phyloP scores from a whole-genome alignment of 2,329 filamentous ascomycete genomes.

The Ceratocystis variospora region DNA sequence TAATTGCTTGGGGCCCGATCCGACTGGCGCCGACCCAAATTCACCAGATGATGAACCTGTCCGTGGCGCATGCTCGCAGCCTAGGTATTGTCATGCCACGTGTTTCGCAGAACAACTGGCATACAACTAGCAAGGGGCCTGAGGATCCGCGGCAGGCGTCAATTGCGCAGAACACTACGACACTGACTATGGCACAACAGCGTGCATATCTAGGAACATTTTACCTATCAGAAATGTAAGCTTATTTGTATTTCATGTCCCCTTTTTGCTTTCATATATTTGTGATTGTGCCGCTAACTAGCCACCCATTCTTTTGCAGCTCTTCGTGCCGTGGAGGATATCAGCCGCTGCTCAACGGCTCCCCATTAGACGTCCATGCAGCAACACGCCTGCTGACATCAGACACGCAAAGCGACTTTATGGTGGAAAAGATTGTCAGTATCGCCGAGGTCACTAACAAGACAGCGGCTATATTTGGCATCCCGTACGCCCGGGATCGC shows the following conservation, averaged over 20 bases:
- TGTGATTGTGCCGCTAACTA: not conserved
- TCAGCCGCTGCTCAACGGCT: slow-evolving; percentile 16
- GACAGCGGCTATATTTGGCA: slow-evolving; percentile 17
- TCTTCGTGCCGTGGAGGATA: slow-evolving; percentile 17
- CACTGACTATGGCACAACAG: slow-evolving; percentile 26
- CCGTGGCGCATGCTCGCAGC: slow-evolving; percentile 31
- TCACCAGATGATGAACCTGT: slow-evolving; percentile 27
- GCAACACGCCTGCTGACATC: slow-evolving; percentile 15
- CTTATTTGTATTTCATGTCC: not conserved
- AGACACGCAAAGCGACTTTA: slow-evolving; percentile 15
- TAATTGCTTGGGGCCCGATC: slow-evolving; percentile 32
- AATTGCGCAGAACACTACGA: slow-evolving; percentile 14
- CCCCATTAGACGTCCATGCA: slow-evolving; percentile 14
- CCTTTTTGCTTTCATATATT: not conserved
- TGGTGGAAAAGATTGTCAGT: slow-evolving; percentile 18
- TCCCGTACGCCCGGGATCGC: slow-evolving; percentile 17
- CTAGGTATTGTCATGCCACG: slow-evolving; percentile 26
- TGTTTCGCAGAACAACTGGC: slow-evolving; percentile 20
- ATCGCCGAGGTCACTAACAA: slow-evolving; percentile 18
- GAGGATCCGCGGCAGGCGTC: slow-evolving; percentile 18
- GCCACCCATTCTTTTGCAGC: not conserved
- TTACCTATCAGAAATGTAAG: slow-evolving; percentile 30
- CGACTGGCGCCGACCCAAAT: slow-evolving; percentile 15
- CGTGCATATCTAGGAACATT: slow-evolving; percentile 30
- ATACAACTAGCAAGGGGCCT: slow-evolving; percentile 15